Base-by-base conservation (phyloP, 2,329 filamentous ascomycete genomes). In the Stagonosporopsis chrysanthemi region DNA sequence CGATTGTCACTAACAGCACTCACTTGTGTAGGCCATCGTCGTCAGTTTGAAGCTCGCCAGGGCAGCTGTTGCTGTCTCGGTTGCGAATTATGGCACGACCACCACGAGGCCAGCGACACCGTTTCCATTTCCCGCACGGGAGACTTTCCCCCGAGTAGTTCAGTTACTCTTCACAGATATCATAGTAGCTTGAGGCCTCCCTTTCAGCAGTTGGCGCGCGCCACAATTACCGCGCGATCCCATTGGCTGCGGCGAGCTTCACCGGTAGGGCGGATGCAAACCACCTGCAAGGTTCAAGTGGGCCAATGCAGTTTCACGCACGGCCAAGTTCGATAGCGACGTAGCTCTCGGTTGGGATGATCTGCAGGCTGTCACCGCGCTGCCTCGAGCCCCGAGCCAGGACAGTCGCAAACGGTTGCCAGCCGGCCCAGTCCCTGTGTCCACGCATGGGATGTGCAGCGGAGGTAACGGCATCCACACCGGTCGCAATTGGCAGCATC, bases 391-490 rank as follows among this genome's bases (percentile, higher is more conserved):
- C 33, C 40, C n/a, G 36, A 15, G 53, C 41, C 41, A 19, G 41
- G 12, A 41, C 26, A 28, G 6, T 46, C 8, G 41, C 46, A 50
- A 56, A 56, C 46, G 52, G 46, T 36, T 28, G 22, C 31, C 41
- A 35, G 11, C 33, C 26, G 41, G 8, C 2, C 23, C 22, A 19
- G 14, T n/a, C 41, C 28, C 41, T 46, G 36, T 41, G 40, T n/a
- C 35, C 41, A 46, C 14, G 33, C 41, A 46, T 36, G 24, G 23
- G 40, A 41, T 24, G n/a, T 43, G 28, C 45, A 17, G 24, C 15
- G 19, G 22, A 11, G 46, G 41, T 11, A 9, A 14, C 14, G 4
- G 23, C 2, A 31, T 28, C 45, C 45, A 33, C 24, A 2, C 40
- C 45, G 45, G 24, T 42, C 14, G 47, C 47, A 42, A 33, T 23